These are phyloP conservation scores for Litchi chinensis DNA, from an alignment of 345 rosid species.

Conservation along the genomic window DNA sequence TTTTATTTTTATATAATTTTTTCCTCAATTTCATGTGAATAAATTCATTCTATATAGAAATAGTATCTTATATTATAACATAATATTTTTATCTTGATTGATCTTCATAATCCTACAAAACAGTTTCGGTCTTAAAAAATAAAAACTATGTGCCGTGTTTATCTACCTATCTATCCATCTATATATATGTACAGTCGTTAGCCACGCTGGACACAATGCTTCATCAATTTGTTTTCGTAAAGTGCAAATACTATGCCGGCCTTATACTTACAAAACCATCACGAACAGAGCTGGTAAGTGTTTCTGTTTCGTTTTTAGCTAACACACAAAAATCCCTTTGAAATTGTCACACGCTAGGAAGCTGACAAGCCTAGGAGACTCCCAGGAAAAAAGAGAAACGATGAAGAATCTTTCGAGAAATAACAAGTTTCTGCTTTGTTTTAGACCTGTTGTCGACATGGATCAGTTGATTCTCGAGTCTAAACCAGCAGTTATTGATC, in stretches of 20 bases:
- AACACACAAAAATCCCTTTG: too few relatives aligned
- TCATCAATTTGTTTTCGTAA: background rate
- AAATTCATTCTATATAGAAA: too few relatives aligned
- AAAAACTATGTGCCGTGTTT: too few relatives aligned
- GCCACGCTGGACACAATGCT: background rate
- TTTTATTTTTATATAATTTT: too few relatives aligned
- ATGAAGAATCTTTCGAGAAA: slow-evolving; percentile 42
- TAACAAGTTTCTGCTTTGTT: slow-evolving; percentile 49
- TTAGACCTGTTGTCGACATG: slow-evolving; percentile 42
- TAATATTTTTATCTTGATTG: too few relatives aligned
- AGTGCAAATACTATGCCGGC: slow-evolving; percentile 8
- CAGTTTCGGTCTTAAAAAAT: too few relatives aligned
- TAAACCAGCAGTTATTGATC: background rate
- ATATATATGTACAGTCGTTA: background rate
- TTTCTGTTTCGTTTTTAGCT: slow-evolving; percentile 7
- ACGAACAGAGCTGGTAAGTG: background rate
- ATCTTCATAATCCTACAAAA: too few relatives aligned
- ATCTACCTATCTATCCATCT: too few relatives aligned
- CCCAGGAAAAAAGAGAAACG: background rate
- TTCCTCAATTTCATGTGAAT: too few relatives aligned
- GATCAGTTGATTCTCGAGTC: slow-evolving; percentile 31
- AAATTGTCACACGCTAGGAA: too few relatives aligned
- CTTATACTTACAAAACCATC: background rate
- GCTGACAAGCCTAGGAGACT: too few relatives aligned
- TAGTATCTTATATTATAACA: too few relatives aligned